Evolutionary conservation across 164 flowering plant genomes (phyloP), one percentile per base, ranked within the genome.

Genomic region (Vitis labrusca): DNA sequence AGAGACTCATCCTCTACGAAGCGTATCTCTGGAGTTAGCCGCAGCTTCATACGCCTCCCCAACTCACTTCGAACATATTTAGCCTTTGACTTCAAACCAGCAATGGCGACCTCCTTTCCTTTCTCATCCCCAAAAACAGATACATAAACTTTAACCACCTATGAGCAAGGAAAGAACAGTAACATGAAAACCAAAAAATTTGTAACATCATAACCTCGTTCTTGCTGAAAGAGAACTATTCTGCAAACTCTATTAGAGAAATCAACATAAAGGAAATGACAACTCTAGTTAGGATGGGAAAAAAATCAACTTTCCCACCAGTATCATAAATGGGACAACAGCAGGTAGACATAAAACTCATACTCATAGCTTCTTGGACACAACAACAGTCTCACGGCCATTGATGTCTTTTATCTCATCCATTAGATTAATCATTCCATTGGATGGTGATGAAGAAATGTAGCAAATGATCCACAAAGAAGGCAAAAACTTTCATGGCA

Each of bases 111-210:
- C 68, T 89, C 95, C 73, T 81, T 88, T 72, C 97, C 98, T 83
- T 94, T 90, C 74, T 92, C 93, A 79, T 93, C 97, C 5, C 97
- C 97, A 74, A 96, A 96, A 17, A 96, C 92, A 55, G 98, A 96
- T 50, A 93, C 92, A 84, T 90, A 96, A 27, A 90, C 99, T 76
- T 95, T 95, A 59, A 90, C 99, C 68, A 95, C 92, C 99, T 95
- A 74, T 13, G 67, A 0, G 53, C 53, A 52, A 50, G 16, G 61
- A 16, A n/a, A 47, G 57, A 16, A 63, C 50, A 56, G 51, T 27
- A 14, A 11, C 47, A 13, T 16, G 13, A 15, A 53, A 54, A 12
- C 3, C 10, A 12, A 37, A 37, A 6, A 37, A 37, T 0, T 37
- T 37, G 44, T 3, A 37, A 0, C 44, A 1, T 37, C 44, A 37